phyloP scores from a whole-genome alignment of 495 filamentous ascomycete genomes.

The Penicillium ucsense region DNA sequence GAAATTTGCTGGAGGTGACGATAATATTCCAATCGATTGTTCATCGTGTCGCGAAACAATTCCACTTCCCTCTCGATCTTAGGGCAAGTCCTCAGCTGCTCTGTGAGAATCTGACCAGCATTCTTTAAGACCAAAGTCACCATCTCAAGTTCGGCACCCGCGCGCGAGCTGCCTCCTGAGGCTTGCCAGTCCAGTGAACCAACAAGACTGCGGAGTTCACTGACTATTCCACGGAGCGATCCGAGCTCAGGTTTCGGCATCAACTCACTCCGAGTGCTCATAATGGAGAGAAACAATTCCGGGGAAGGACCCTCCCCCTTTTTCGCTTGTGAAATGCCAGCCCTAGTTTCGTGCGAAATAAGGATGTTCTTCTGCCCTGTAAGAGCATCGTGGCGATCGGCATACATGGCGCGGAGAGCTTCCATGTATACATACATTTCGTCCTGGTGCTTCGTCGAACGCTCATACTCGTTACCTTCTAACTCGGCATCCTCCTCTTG shows the following conservation, averaged over 20 bases:
- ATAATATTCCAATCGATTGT: slow-evolving; percentile 77
- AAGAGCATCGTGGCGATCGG: slow-evolving; percentile 67
- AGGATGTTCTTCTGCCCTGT: slow-evolving; percentile 68
- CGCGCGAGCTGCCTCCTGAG: slow-evolving; percentile 51
- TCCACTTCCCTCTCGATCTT: slow-evolving; percentile 65
- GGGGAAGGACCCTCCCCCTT: slow-evolving; percentile 64
- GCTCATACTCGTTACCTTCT: slow-evolving; percentile 82
- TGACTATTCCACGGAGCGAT: slow-evolving; percentile 60
- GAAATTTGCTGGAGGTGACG: slow-evolving; percentile 81
- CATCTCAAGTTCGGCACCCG: slow-evolving; percentile 53
- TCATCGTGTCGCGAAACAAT: slow-evolving; percentile 66
- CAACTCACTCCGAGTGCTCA: slow-evolving; percentile 44
- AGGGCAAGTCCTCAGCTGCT: slow-evolving; percentile 54
- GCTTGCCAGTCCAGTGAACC: slow-evolving; percentile 53
- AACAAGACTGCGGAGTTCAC: slow-evolving; percentile 54
- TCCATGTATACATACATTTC: slow-evolving; percentile 77
- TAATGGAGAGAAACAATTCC: slow-evolving; percentile 51
- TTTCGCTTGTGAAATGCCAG: slow-evolving; percentile 46
- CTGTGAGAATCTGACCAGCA: slow-evolving; percentile 48
- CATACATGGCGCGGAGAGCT: slow-evolving; percentile 60
- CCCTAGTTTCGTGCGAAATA: slow-evolving; percentile 64
- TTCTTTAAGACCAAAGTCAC: slow-evolving; percentile 44
- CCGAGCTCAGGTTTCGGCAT: slow-evolving; percentile 46
- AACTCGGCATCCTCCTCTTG: slow-evolving; percentile 60
- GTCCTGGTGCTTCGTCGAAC: slow-evolving; percentile 78